Percentiles rank a stretch among this genome's conserved stretches.
Conservation (phyloP, 2,329 filamentous ascomycete species). For the Ceratocystis lukuohia region DNA sequence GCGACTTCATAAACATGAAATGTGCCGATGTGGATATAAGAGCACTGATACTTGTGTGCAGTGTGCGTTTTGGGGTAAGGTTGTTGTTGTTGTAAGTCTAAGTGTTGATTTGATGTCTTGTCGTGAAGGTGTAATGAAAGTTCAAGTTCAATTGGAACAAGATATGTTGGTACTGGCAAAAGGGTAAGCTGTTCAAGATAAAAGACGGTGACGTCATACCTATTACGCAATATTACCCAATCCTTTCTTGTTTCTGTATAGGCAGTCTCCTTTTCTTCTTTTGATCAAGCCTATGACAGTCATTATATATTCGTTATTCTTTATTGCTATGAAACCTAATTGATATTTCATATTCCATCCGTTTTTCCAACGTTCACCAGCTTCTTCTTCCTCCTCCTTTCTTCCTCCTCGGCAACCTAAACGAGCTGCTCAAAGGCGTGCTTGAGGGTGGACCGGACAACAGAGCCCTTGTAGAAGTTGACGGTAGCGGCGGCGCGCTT, state of each 20-base stretch:
- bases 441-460: conserved; percentile 88
- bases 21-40: too few species aligned
- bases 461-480: conserved; percentile 91
- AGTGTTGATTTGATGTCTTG: neutral
- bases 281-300: neutral
- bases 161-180: too few species aligned
- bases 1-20: neutral
- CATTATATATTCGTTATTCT: conserved; percentile 13
- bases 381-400: neutral
- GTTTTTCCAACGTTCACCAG: neutral
- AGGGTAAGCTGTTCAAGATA: neutral
- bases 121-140: neutral
- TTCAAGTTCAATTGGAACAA: neutral
- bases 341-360: neutral
- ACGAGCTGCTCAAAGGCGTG: conserved; percentile 95
- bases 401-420: conserved; percentile 37
- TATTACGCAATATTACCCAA: neutral
- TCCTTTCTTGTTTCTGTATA: neutral
- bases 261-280: neutral
- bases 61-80: too few species aligned
- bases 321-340: neutral
- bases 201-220: neutral
- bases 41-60: too few species aligned
- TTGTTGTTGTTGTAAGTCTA: neutral
- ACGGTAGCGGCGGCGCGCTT: conserved; percentile 88